These are phyloP conservation scores for Lepidium campestre DNA, from an alignment of 441 rosid genomes.

Conservation along the genomic window DNA sequence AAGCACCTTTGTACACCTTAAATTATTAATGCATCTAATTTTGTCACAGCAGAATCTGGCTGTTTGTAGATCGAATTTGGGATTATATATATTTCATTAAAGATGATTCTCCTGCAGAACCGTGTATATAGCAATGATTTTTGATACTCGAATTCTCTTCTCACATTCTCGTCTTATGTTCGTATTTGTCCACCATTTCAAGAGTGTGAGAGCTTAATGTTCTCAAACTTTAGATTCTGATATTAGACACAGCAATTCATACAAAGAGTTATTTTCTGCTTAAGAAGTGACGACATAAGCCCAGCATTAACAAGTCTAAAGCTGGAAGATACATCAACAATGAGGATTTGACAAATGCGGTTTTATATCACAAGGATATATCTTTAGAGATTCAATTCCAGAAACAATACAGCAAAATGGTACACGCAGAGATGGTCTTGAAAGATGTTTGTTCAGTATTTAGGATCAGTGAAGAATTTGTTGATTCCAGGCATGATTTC, in stretches of 20 bases:
- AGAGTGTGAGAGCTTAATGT: neutral
- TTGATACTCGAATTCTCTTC: too few relatives aligned
- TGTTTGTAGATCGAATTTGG: neutral
- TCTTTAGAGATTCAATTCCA: constrained; percentile 1
- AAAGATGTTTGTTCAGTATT: constrained; percentile 17
- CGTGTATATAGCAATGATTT: too few relatives aligned
- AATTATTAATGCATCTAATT: neutral
- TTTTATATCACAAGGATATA: constrained; percentile 13
- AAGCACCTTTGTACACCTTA: constrained; percentile 1
- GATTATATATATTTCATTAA: neutral
- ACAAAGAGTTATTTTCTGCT: neutral
- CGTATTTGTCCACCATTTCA: neutral
- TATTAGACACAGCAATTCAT: neutral
- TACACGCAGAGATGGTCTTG: neutral
- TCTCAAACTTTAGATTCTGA: neutral
- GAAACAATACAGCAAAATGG: neutral
- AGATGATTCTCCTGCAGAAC: neutral
- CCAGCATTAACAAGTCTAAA: neutral
- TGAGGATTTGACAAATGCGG: neutral
- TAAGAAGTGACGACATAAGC: constrained; percentile 1
- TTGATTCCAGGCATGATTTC: constrained; percentile 91
- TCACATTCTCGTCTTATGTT: neutral
- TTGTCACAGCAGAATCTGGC: neutral
- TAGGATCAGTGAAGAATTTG: constrained; percentile 77
- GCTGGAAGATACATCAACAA: constrained; percentile 12